These are phyloP conservation scores for Exobasidium cylindrosporum DNA, from an alignment of 1,284 basidiomycete species.

Conservation along the genomic window DNA sequence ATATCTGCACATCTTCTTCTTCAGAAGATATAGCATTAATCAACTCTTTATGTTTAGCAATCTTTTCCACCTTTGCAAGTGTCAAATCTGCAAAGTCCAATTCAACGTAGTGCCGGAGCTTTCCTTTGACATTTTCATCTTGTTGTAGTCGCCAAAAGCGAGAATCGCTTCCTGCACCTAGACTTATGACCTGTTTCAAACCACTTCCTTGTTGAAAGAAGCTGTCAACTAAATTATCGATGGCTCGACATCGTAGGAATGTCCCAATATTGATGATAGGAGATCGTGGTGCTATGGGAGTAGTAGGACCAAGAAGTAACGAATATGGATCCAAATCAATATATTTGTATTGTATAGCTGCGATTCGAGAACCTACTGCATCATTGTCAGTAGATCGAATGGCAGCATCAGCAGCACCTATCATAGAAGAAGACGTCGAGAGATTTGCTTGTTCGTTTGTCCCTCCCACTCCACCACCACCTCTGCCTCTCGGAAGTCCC, in stretches of 20 bases:
- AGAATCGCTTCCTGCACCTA: slow-evolving; percentile 90
- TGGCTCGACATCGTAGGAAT: slow-evolving; percentile 73
- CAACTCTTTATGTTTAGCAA: slow-evolving; percentile 60
- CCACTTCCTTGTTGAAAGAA: slow-evolving; percentile 63
- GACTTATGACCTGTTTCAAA: slow-evolving; percentile 74
- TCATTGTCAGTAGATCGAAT: slow-evolving; percentile 71
- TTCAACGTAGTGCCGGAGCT: slow-evolving; percentile 69
- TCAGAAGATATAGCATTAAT: not conserved
- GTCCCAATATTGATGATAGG: slow-evolving; percentile 96
- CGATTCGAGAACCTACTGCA: slow-evolving; percentile 73
- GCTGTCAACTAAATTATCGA: slow-evolving; percentile 73
- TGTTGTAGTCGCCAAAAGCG: slow-evolving; percentile 80
- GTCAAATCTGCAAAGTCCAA: slow-evolving; percentile 85
- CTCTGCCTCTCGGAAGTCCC: not conserved
- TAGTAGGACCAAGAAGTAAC: slow-evolving; percentile 20
- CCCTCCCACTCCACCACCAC: not conserved
- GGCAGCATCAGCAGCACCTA: slow-evolving; percentile 61
- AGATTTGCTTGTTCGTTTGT: not conserved
- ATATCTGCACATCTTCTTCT: not conserved
- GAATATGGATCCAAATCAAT: slow-evolving; percentile 28
- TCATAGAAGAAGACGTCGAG: not conserved
- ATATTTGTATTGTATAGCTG: slow-evolving; percentile 36
- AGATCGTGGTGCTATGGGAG: slow-evolving; percentile 54
- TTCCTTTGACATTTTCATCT: slow-evolving; percentile 45
- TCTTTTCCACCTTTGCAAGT: slow-evolving; percentile 74